These are phyloP conservation scores for Hymenochaete sp. DNA, from an alignment of 1,284 basidiomycete species.

Conservation along the genomic window DNA sequence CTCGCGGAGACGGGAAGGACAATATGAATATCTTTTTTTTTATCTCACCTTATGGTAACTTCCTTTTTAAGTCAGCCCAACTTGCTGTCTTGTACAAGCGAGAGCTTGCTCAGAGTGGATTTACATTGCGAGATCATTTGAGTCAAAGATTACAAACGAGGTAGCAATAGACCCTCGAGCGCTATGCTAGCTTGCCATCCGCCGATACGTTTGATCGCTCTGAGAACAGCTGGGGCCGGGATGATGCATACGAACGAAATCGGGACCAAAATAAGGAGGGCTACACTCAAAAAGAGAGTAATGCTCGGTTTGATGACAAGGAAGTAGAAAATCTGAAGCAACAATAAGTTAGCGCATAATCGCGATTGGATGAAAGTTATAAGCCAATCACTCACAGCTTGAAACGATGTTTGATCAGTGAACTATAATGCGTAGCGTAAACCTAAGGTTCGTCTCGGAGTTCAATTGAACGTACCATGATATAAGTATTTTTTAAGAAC, in stretches of 20 bases:
- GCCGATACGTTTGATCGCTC: conserved; percentile 55
- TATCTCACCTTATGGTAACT: too few relatives aligned
- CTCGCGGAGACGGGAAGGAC: too few relatives aligned
- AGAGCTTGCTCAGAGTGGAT: too few relatives aligned
- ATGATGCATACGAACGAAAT: conserved; percentile 48
- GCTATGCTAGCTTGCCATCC: conserved; percentile 76
- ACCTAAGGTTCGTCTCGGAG: not conserved
- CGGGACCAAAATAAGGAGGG: conserved; percentile 47
- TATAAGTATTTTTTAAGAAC: conserved; percentile 69
- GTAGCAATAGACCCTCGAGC: conserved; percentile 49
- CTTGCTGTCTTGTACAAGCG: too few relatives aligned
- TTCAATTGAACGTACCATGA: conserved; percentile 51
- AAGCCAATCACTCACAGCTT: conserved; percentile 32
- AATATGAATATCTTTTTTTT: too few relatives aligned
- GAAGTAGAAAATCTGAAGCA: conserved; percentile 58
- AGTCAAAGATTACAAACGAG: conserved; percentile 12
- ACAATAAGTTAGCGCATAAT: not conserved
- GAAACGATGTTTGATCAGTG: conserved; percentile 68
- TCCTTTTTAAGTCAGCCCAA: too few relatives aligned
- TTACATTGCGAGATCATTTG: too few relatives aligned
- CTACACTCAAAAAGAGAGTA: conserved; percentile 55
- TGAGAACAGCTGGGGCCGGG: conserved; percentile 56
- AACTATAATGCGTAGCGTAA: conserved; percentile 38
- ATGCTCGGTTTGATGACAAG: conserved; percentile 74
- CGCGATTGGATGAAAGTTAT: not conserved